These are phyloP conservation scores for Pinus taeda DNA, from an alignment of 75 land plant species.

Conservation along the genomic window DNA sequence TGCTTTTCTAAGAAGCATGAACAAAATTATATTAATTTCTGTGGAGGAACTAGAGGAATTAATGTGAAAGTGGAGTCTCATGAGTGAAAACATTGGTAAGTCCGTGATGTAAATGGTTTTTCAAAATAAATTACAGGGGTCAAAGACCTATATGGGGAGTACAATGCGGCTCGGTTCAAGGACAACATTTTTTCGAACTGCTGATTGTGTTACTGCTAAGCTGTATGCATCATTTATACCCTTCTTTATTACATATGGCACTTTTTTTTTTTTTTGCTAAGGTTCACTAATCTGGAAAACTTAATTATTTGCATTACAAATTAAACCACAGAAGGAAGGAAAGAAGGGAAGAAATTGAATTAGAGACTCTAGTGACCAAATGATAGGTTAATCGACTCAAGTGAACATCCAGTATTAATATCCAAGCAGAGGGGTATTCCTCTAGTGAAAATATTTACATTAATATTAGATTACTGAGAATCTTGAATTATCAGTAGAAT, in stretches of 20 bases:
- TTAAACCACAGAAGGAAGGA: neutral
- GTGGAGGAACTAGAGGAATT: neutral
- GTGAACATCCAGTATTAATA: too few species aligned
- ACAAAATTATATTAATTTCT: neutral
- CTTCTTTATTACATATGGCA: neutral
- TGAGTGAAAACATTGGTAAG: neutral
- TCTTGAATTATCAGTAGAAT: too few species aligned
- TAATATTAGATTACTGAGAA: neutral
- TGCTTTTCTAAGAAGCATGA: neutral
- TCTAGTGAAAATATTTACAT: too few species aligned
- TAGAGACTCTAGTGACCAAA: too few species aligned
- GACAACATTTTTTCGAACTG: conserved; percentile 65
- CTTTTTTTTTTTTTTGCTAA: neutral
- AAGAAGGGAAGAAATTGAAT: too few species aligned
- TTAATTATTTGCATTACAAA: neutral
- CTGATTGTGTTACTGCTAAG: conserved; percentile 77
- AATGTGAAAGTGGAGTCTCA: neutral
- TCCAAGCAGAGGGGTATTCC: too few species aligned
- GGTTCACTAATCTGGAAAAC: neutral
- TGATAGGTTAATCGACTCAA: too few species aligned
- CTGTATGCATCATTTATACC: conserved; percentile 47
- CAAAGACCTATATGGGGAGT: conserved; percentile 90
- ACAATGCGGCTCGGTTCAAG: conserved; percentile 95
- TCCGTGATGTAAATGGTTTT: neutral
- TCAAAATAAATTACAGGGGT: conserved; percentile 49